Evolutionary conservation across 1,284 basidiomycete genomes (phyloP).

Genomic region (Sporisorium iseilematis-ciliati): DNA sequence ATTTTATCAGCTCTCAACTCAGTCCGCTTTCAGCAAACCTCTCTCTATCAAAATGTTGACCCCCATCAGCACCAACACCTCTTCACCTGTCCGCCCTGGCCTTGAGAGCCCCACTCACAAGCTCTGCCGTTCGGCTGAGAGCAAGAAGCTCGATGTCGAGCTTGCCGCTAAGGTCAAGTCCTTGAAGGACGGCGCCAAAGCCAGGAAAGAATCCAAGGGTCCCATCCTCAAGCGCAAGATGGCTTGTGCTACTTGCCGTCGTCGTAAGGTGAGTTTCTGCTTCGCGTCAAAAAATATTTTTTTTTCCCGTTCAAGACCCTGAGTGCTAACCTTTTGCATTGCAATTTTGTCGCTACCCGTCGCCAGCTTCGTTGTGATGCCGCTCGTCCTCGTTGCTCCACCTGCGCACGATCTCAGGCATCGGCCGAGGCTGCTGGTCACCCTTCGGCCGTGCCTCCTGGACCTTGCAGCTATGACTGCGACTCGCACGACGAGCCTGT

Average conservation of each 20-base stretch:
- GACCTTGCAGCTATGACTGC: constrained; percentile 48
- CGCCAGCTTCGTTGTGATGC: constrained; percentile 54
- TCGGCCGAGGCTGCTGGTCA: constrained; percentile 55
- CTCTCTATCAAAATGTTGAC: constrained; percentile 40
- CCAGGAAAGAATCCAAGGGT: constrained; percentile 51
- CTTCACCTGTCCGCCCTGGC: constrained; percentile 33
- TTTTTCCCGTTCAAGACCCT: constrained; percentile 4
- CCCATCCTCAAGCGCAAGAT: constrained; percentile 56
- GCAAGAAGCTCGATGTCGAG: constrained; percentile 52
- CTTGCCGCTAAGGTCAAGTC: constrained; percentile 48
- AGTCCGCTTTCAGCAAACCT: background rate
- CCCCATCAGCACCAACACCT: constrained; percentile 49
- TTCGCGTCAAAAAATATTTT: background rate
- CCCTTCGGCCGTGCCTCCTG: constrained; percentile 50
- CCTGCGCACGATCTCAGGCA: constrained; percentile 53
- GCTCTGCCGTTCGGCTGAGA: constrained; percentile 39
- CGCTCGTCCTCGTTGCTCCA: constrained; percentile 54
- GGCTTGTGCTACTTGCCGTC: constrained; percentile 54
- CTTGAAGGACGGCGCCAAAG: constrained; percentile 47
- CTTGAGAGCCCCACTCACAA: constrained; percentile 52
- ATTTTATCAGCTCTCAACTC: background rate
- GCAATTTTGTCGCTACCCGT: constrained; percentile 24
- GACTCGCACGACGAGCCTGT: constrained; percentile 47
- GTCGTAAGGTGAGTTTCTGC: constrained; percentile 45
- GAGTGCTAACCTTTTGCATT: constrained; percentile 19